phyloP scores from a whole-genome alignment of 2,329 filamentous ascomycete genomes.

The Penicillium rolfsii region DNA sequence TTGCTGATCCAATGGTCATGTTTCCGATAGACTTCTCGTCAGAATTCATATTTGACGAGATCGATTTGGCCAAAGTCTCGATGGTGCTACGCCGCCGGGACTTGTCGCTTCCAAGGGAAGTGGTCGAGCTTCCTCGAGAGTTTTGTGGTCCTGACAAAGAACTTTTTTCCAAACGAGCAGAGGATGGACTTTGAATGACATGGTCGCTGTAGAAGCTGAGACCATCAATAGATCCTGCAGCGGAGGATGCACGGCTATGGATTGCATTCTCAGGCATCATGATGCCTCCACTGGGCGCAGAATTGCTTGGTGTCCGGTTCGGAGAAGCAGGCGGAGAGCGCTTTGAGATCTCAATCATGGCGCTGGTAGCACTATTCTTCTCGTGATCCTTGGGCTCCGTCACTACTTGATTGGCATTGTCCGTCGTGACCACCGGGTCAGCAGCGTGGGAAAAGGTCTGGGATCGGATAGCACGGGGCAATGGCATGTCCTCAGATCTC shows the following conservation, averaged over 20 bases:
- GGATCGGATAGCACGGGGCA: slow-evolving; percentile 62
- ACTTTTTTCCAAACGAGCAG: slow-evolving; percentile 31
- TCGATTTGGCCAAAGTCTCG: slow-evolving; percentile 34
- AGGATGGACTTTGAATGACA: slow-evolving; percentile 33
- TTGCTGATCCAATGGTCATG: slow-evolving; percentile 54
- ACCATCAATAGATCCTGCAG: slow-evolving; percentile 50
- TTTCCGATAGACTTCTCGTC: slow-evolving; percentile 47
- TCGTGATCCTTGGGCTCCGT: slow-evolving; percentile 59
- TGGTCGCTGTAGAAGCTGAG: slow-evolving; percentile 26
- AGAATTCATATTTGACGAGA: slow-evolving; percentile 30
- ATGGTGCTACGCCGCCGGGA: slow-evolving; percentile 36
- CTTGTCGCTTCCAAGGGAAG: slow-evolving; percentile 36
- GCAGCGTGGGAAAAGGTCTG: slow-evolving; percentile 66
- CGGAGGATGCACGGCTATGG: slow-evolving; percentile 54
- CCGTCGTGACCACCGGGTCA: slow-evolving; percentile 68
- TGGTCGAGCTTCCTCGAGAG: slow-evolving; percentile 29
- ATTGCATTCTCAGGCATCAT: slow-evolving; percentile 42
- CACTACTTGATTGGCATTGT: slow-evolving; percentile 66
- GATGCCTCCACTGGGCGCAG: slow-evolving; percentile 44
- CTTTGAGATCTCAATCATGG: slow-evolving; percentile 70
- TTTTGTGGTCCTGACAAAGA: slow-evolving; percentile 29
- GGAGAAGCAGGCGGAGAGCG: slow-evolving; percentile 62
- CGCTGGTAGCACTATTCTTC: slow-evolving; percentile 61
- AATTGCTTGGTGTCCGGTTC: slow-evolving; percentile 51
- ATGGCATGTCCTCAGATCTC: slow-evolving; percentile 44